A percentile compares a stretch with the other conserved stretches of the same genome.
Conservation (phyloP, 2,329 filamentous ascomycete species). For the Pseudogymnoascus sp. region DNA sequence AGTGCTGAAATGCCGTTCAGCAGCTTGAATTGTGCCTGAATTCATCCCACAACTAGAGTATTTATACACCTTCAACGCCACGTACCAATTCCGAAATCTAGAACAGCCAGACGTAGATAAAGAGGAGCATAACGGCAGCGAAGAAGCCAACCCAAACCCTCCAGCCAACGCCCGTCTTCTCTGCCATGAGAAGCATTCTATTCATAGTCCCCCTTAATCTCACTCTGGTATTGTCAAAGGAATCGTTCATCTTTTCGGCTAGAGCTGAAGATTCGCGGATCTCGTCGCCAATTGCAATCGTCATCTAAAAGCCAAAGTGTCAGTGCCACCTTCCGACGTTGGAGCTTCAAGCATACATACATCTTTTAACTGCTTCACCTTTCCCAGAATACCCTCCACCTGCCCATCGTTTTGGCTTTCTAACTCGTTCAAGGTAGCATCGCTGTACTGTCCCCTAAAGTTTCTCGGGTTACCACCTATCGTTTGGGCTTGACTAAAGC, state of each 20-base stretch:
- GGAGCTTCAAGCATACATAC: constrained; percentile 43
- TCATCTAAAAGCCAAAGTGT: constrained; percentile 53
- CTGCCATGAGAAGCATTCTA: constrained; percentile 91
- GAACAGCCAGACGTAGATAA: constrained; percentile 89
- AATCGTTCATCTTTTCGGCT: constrained; percentile 91
- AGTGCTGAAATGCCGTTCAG: not conserved
- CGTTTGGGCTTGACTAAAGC: not conserved
- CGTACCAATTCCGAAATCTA: constrained; percentile 32
- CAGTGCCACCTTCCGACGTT: not conserved
- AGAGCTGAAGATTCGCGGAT: constrained; percentile 84
- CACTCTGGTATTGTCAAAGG: constrained; percentile 77
- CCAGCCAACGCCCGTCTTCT: constrained; percentile 92
- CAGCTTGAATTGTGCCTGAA: not conserved
- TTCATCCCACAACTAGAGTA: not conserved
- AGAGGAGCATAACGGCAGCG: constrained; percentile 69
- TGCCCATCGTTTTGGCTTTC: constrained; percentile 93
- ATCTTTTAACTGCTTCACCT: constrained; percentile 83
- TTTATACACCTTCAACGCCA: constrained; percentile 9
- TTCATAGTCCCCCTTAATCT: constrained; percentile 90
- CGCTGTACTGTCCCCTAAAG: constrained; percentile 77
- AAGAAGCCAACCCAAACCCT: constrained; percentile 91
- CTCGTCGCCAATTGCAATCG: constrained; percentile 86
- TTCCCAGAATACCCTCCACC: constrained; percentile 82
- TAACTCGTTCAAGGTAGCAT: constrained; percentile 83
- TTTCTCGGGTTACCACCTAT: not conserved